phyloP scores from a whole-genome alignment of 441 rosid species.

The Flueggea neowawraea region DNA sequence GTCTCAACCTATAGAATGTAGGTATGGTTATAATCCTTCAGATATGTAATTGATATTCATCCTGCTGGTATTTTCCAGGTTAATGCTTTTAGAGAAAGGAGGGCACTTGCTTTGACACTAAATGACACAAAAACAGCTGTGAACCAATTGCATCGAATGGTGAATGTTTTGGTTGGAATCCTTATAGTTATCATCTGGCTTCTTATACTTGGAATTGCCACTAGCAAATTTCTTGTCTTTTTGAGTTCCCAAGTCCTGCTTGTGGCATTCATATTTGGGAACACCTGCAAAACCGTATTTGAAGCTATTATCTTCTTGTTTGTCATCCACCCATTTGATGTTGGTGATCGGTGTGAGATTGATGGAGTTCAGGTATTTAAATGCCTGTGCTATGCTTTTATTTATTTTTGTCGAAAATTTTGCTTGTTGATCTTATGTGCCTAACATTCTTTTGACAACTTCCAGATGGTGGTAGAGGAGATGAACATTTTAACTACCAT shows the following conservation, averaged over 20 bases:
- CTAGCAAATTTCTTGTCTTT: conserved; percentile 47
- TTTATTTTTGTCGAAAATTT: background rate
- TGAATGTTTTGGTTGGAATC: conserved; percentile 38
- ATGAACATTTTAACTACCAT: conserved; percentile 84
- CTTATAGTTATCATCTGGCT: conserved; percentile 59
- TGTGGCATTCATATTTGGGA: conserved; percentile 77
- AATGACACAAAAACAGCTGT: conserved; percentile 93
- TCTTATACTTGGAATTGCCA: conserved; percentile 58
- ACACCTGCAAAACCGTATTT: conserved; percentile 71
- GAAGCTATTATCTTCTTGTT: conserved; percentile 82
- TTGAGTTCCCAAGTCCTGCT: conserved; percentile 72
- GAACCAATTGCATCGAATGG: conserved; percentile 62
- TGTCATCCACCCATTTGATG: conserved; percentile 81
- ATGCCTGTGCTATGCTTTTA: background rate
- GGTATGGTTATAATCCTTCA: too few species aligned
- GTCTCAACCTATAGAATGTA: too few species aligned
- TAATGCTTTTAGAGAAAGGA: conserved; percentile 77
- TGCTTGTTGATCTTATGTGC: background rate
- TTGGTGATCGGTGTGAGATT: conserved; percentile 75
- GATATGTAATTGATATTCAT: too few species aligned
- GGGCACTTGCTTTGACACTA: conserved; percentile 79
- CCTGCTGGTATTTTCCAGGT: conserved; percentile 39
- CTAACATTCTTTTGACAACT: conserved; percentile 12
- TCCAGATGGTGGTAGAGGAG: conserved; percentile 81
- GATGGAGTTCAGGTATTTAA: conserved; percentile 63